phyloP scores from a whole-genome alignment of 1,139 yeast genomes.

The Diutina sp. region DNA sequence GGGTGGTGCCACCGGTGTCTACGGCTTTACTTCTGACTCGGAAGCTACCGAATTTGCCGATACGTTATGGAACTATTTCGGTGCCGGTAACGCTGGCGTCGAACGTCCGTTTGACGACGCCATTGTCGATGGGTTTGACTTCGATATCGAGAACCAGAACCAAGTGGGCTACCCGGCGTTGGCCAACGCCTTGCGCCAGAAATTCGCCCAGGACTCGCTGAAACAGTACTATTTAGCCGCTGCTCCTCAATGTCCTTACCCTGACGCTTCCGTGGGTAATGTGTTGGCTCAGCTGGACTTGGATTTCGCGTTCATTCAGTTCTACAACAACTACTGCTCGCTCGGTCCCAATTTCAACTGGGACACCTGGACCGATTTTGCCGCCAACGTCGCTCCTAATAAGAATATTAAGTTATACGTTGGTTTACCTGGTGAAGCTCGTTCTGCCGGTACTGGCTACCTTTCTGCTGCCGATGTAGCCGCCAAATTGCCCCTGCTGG shows the following conservation, averaged over 20 bases:
- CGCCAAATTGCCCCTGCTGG: neutral
- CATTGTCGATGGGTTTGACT: conserved; percentile 33
- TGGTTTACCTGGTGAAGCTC: conserved; percentile 60
- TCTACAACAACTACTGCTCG: conserved; percentile 82
- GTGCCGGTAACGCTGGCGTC: conserved; percentile 46
- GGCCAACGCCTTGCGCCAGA: conserved; percentile 44
- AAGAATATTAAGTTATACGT: conserved; percentile 48
- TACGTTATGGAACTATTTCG: conserved; percentile 76
- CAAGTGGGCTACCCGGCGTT: conserved; percentile 49
- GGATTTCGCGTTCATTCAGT: conserved; percentile 85
- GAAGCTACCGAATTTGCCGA: conserved; percentile 61
- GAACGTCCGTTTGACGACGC: conserved; percentile 65
- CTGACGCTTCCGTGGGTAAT: conserved; percentile 75
- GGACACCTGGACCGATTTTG: conserved; percentile 72
- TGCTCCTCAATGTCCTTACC: conserved; percentile 93
- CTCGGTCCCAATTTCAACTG: conserved; percentile 57
- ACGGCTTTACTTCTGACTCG: conserved; percentile 54
- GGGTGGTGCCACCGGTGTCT: conserved; percentile 79
- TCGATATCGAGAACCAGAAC: conserved; percentile 30
- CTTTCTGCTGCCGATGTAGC: neutral
- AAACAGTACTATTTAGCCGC: conserved; percentile 72
- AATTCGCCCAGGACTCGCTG: conserved; percentile 39
- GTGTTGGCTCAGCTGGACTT: conserved; percentile 46
- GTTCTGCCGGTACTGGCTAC: neutral
- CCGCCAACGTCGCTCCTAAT: conserved; percentile 53